These are phyloP conservation scores for Eimeria maxima DNA, from an alignment of 169 alveolate genomes.

Conservation along the genomic window DNA sequence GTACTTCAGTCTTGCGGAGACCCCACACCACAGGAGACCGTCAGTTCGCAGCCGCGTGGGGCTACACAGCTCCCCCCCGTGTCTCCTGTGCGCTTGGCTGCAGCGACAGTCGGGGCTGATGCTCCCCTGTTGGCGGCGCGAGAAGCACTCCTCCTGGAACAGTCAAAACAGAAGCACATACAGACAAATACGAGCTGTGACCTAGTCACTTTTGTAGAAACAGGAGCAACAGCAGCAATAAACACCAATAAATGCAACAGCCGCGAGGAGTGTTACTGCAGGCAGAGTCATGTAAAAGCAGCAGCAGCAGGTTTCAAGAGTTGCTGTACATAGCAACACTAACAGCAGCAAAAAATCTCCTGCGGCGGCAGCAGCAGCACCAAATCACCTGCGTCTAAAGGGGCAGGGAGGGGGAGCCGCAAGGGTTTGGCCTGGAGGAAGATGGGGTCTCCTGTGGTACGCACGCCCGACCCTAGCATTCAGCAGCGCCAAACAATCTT, in stretches of 20 bases:
- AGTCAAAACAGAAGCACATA: neutral
- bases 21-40: neutral
- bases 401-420: slow-evolving; percentile 14
- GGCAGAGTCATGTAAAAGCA: neutral
- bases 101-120: neutral
- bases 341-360: neutral
- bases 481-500: slow-evolving; percentile 19
- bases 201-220: neutral
- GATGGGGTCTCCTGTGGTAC: neutral
- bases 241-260: neutral
- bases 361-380: neutral
- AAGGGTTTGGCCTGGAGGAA: slow-evolving; percentile 12
- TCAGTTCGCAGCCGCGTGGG: slow-evolving; percentile 22
- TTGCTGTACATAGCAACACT: neutral
- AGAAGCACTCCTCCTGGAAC: slow-evolving; percentile 5
- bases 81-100: neutral
- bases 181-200: neutral
- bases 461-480: slow-evolving; percentile 47
- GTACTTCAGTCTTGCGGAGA: neutral
- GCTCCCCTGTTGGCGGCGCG: neutral
- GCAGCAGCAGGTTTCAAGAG: neutral
- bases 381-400: slow-evolving; percentile 42
- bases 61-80: neutral
- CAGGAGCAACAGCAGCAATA: neutral
- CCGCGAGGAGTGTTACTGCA: neutral